These are phyloP conservation scores for Symbiotaphrina buchneri DNA, from an alignment of 495 filamentous ascomycete genomes.

Conservation along the genomic window DNA sequence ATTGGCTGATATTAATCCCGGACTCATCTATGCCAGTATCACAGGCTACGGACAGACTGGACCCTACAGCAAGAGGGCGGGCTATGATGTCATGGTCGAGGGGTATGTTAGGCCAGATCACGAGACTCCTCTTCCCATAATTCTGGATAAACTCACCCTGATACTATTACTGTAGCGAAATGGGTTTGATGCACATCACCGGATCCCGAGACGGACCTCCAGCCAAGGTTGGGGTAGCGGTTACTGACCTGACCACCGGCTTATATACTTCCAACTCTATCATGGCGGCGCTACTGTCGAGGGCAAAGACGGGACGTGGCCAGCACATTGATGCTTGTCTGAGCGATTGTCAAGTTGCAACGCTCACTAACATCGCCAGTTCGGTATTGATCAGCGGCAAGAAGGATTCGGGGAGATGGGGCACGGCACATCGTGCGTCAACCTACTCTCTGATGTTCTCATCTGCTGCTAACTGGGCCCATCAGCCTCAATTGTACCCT, in stretches of 20 bases:
- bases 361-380: conserved; percentile 78
- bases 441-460: neutral
- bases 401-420: conserved; percentile 75
- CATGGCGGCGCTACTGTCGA: conserved; percentile 72
- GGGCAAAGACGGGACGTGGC: conserved; percentile 44
- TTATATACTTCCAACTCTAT: conserved; percentile 94
- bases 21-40: conserved; percentile 47
- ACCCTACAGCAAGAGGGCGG: conserved; percentile 69
- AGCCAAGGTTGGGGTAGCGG: conserved; percentile 92
- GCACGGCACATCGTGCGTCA: conserved; percentile 79
- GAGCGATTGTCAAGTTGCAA: conserved; percentile 88
- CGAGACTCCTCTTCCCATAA: neutral
- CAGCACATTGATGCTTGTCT: conserved; percentile 85
- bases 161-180: conserved; percentile 26
- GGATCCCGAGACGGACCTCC: conserved; percentile 71
- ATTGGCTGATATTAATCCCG: conserved; percentile 57
- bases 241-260: conserved; percentile 88
- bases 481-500: conserved; percentile 83
- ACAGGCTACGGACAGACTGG: conserved; percentile 79
- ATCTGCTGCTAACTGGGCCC: conserved; percentile 7
- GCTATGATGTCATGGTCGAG: conserved; percentile 99
- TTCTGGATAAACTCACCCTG: neutral
- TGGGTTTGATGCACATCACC: conserved; percentile 97
- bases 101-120: conserved; percentile 20
- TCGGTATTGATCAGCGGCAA: conserved; percentile 77